Percentiles rank a stretch among this genome's conserved stretches.
Evolutionary conservation across 106 monocot genomes (phyloP).

Genomic region (Phalaenopsis aphrodite): DNA sequence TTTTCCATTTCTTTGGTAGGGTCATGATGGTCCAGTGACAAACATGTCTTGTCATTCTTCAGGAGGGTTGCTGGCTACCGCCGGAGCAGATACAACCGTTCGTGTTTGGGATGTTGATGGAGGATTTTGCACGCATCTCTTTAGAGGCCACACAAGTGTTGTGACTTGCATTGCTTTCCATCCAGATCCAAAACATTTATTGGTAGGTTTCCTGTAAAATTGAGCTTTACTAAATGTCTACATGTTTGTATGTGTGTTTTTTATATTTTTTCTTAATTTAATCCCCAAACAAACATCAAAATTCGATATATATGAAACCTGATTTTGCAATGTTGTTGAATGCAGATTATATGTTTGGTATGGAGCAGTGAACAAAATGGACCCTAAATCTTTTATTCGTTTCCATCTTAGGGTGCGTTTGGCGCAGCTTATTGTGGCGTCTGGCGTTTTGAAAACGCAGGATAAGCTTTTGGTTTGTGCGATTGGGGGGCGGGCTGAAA

Average conservation of each 20-base stretch:
- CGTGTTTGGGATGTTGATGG: constrained; percentile 98
- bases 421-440: no score
- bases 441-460: no score
- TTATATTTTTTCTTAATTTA: neutral
- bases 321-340: neutral
- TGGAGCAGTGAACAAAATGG: neutral
- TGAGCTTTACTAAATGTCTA: neutral
- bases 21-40: constrained; percentile 91
- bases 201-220: constrained; percentile 41
- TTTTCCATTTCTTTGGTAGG: constrained; percentile 29
- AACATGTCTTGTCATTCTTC: constrained; percentile 88
- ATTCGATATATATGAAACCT: neutral
- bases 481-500: no score
- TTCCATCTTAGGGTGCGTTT: no score
- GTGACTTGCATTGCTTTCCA: constrained; percentile 83
- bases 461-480: no score
- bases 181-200: constrained; percentile 60
- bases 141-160: constrained; percentile 81
- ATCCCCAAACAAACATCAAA: neutral
- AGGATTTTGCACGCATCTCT: constrained; percentile 94
- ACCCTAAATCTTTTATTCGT: no score
- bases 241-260: neutral
- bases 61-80: constrained; percentile 93
- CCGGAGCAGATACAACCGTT: constrained; percentile 78
- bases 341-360: neutral